phyloP scores from a whole-genome alignment of 768 basidiomycete genomes.

The Tylopilus vinaceipallidus region DNA sequence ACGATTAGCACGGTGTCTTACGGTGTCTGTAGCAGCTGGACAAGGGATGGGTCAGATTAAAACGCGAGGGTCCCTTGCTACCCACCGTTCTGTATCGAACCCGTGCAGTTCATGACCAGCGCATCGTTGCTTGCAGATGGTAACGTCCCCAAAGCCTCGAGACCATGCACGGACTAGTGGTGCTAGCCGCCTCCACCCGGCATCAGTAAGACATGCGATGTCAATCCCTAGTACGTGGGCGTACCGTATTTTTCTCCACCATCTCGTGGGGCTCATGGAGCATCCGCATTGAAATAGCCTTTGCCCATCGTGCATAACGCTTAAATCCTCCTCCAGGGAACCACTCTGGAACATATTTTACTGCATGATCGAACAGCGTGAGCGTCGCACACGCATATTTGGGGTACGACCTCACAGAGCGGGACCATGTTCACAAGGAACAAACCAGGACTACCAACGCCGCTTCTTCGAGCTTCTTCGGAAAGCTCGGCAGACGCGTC shows the following conservation, averaged over 20 bases:
- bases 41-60: neutral
- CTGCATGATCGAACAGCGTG: neutral
- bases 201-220: neutral
- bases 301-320: constrained; percentile 32
- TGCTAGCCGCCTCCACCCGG: constrained; percentile 28
- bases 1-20: neutral
- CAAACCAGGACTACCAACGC: neutral
- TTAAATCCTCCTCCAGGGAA: constrained; percentile 33
- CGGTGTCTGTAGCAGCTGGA: constrained; percentile 6
- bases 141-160: constrained; percentile 2
- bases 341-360: constrained; percentile 25
- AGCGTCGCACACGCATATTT: neutral
- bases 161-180: constrained; percentile 38
- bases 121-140: neutral
- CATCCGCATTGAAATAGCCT: constrained; percentile 22
- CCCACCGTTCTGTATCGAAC: constrained; percentile 5
- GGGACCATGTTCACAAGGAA: constrained; percentile 9
- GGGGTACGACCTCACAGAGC: neutral
- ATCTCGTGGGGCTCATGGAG: neutral
- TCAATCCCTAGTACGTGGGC: neutral
- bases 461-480: constrained; percentile 16
- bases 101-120: constrained; percentile 2
- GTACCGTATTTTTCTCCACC: constrained; percentile 1
- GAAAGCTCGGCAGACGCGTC: constrained; percentile 34
- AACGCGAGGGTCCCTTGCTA: neutral